Evolutionary conservation across 495 filamentous ascomycete species (phyloP).

Genomic region (Tuber aestivum): DNA sequence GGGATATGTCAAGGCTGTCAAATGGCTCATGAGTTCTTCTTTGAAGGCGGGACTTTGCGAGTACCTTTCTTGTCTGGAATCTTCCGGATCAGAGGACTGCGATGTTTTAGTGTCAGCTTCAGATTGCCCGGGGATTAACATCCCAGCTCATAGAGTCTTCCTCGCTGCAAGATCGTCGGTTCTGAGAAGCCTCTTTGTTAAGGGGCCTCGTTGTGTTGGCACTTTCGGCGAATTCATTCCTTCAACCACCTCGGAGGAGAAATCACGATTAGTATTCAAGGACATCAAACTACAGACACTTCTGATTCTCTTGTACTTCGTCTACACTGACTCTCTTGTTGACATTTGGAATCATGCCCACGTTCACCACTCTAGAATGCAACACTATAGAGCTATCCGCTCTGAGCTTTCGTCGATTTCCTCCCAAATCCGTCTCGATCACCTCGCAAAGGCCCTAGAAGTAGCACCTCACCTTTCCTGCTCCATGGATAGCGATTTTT

Average conservation of each 20-base stretch:
- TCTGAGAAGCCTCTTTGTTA: slow-evolving; percentile 57
- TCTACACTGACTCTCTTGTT: slow-evolving; percentile 73
- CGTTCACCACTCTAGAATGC: slow-evolving; percentile 10
- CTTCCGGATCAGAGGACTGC: slow-evolving; percentile 41
- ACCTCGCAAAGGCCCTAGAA: slow-evolving; percentile 26
- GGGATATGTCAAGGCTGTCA: slow-evolving; percentile 44
- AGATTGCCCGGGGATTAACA: slow-evolving; percentile 55
- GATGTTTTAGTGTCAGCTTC: slow-evolving; percentile 53
- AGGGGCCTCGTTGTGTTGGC: slow-evolving; percentile 24
- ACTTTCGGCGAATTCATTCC: slow-evolving; percentile 14
- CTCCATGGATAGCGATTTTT: slow-evolving; percentile 53
- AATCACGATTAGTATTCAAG: slow-evolving; percentile 47
- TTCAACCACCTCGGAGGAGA: slow-evolving; percentile 4
- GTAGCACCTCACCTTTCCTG: slow-evolving; percentile 52
- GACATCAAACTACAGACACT: slow-evolving; percentile 68
- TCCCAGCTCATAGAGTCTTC: slow-evolving; percentile 81
- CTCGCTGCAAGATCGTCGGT: slow-evolving; percentile 67
- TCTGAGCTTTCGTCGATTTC: slow-evolving; percentile 23
- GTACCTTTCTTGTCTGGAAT: slow-evolving; percentile 38
- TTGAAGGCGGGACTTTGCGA: slow-evolving; percentile 26
- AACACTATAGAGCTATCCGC: slow-evolving; percentile 32
- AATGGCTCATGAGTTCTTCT: slow-evolving; percentile 31
- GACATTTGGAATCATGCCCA: slow-evolving; percentile 68
- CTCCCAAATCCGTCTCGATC: slow-evolving; percentile 17
- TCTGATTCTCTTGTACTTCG: slow-evolving; percentile 69